Conservation (phyloP, 208 protist species). For the Porcisia deanei region DNA sequence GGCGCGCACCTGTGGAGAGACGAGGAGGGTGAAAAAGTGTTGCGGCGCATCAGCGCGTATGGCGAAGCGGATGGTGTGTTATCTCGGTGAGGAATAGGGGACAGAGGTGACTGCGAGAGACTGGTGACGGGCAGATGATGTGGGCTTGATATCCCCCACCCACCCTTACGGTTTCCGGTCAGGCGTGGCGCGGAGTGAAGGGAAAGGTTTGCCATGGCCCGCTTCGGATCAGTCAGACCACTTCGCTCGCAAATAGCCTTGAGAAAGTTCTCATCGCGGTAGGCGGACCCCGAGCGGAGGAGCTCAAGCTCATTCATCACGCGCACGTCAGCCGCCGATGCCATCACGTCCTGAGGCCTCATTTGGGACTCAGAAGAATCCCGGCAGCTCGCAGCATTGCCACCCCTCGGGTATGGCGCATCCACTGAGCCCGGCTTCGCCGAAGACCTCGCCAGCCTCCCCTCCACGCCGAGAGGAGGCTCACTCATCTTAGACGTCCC, state of each 20-base stretch:
- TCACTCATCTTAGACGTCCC: not conserved
- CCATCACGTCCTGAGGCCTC: constrained; percentile 41
- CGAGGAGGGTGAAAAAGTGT: not conserved
- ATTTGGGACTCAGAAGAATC: constrained; percentile 13
- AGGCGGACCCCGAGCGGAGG: constrained; percentile 49
- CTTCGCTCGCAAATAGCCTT: constrained; percentile 25
- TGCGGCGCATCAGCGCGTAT: constrained; percentile 11
- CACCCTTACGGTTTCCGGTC: not conserved
- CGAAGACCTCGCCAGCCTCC: not conserved
- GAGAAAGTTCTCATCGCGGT: constrained; percentile 34
- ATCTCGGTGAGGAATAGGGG: constrained; percentile 18
- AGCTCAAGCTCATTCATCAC: constrained; percentile 73
- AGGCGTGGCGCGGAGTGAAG: constrained; percentile 31
- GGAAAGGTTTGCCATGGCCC: constrained; percentile 34
- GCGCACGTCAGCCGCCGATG: constrained; percentile 54
- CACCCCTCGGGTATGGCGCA: not conserved
- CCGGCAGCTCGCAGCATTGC: constrained; percentile 1
- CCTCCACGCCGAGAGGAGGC: not conserved
- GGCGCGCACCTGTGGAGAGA: constrained; percentile 1
- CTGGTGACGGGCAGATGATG: not conserved
- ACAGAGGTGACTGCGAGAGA: constrained; percentile 14
- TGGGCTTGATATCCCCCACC: not conserved
- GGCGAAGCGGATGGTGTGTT: constrained; percentile 21
- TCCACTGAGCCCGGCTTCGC: not conserved
- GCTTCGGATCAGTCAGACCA: constrained; percentile 12